phyloP scores from a whole-genome alignment of 1,284 basidiomycete species.

The Singerocomus inundabilis region DNA sequence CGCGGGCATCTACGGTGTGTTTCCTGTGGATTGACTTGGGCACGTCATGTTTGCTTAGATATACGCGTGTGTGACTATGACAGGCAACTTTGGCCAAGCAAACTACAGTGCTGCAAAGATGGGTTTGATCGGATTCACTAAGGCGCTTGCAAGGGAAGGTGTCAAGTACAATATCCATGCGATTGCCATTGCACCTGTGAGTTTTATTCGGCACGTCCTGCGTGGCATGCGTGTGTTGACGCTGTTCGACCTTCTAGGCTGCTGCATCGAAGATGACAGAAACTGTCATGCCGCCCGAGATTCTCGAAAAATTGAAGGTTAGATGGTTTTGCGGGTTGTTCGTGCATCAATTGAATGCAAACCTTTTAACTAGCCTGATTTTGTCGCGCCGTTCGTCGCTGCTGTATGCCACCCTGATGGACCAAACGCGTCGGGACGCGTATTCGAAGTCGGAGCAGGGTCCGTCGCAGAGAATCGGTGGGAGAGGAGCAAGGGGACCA shows the following conservation, averaged over 20 bases:
- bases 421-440: constrained; percentile 80
- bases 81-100: constrained; percentile 95
- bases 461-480: constrained; percentile 92
- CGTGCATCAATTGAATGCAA: neutral
- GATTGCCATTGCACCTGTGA: constrained; percentile 86
- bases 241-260: constrained; percentile 48
- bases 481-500: constrained; percentile 84
- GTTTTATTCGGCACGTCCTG: constrained; percentile 25
- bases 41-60: neutral
- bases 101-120: constrained; percentile 92
- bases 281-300: constrained; percentile 96
- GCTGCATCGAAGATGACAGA: constrained; percentile 94
- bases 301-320: constrained; percentile 87
- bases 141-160: constrained; percentile 89
- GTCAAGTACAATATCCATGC: constrained; percentile 91
- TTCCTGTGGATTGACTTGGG: too few relatives aligned
- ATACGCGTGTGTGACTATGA: neutral
- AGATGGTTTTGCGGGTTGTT: constrained; percentile 10
- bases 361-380: constrained; percentile 65
- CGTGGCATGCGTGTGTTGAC: neutral
- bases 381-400: constrained; percentile 90
- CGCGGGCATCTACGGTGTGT: constrained; percentile 77
- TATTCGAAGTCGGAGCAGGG: constrained; percentile 95
- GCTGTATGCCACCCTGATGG: constrained; percentile 77
- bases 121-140: constrained; percentile 88